These are phyloP conservation scores for Botrytis fabae DNA, from an alignment of 2,329 filamentous ascomycete genomes.

Conservation along the genomic window DNA sequence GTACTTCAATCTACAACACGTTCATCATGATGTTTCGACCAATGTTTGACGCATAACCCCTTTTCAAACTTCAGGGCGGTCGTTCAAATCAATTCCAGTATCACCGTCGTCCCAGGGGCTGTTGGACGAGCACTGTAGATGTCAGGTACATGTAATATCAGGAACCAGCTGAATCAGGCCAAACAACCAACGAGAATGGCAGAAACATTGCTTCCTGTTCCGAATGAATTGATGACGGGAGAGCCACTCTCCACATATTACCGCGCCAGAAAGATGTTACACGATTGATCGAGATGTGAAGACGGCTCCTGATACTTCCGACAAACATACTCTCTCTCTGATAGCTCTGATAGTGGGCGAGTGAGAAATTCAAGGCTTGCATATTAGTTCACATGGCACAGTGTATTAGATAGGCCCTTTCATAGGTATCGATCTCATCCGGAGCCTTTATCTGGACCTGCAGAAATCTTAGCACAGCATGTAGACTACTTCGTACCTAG, in stretches of 20 bases:
- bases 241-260: neutral
- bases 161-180: slow-evolving; percentile 1
- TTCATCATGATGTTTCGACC: neutral
- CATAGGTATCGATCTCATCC: slow-evolving; percentile 11
- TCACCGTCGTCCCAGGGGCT: neutral
- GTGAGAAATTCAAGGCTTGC: neutral
- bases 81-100: neutral
- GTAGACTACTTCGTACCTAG: slow-evolving; percentile 12
- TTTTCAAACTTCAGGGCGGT: neutral
- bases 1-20: neutral
- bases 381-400: neutral
- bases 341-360: neutral
- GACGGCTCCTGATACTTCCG: slow-evolving; percentile 12
- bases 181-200: slow-evolving; percentile 14
- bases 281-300: slow-evolving; percentile 6
- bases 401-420: neutral
- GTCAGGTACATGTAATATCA: neutral
- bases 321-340: slow-evolving; percentile 17
- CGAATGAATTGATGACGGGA: slow-evolving; percentile 5
- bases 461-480: slow-evolving; percentile 28
- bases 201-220: neutral
- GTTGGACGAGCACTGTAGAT: neutral
- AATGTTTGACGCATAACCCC: neutral
- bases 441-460: slow-evolving; percentile 28
- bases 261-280: neutral